Base-by-base conservation (phyloP, 2,329 filamentous ascomycete genomes). In the Aspergillus floridensis region DNA sequence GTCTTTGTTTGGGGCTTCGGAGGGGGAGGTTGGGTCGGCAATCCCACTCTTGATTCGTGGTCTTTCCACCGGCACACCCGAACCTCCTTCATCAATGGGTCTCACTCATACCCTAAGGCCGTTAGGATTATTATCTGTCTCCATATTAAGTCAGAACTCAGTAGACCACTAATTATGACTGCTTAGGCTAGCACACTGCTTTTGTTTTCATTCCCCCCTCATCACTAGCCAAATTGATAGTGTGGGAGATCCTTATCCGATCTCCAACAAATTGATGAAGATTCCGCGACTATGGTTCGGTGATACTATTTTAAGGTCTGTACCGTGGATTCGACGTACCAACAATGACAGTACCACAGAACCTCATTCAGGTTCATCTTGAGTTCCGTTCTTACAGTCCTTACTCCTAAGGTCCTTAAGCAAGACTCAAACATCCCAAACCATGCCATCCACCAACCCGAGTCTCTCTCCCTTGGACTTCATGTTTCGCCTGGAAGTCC, bases 251-350 rank as follows among this genome's bases (percentile, higher is more conserved):
- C 53, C 12, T 31, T 31, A 55, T 32, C 41, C 53, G 41, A 47
- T 46, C n/a, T 14, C 29, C 29, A 44, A 44, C 19, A 14, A 24
- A 26, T 44, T 44, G 19, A 44, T 44, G 38, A 44, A 44, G 38
- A 44, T n/a, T 44, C 38, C 38, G 14, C 12, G 38, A n/a, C 38
- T 44, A 44, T 44, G 38, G 38, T 44, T 44, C 35, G 41, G 21
- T 31, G 47, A 26, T 59, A 47, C 57, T 59, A 59, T 59, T 59
- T 59, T 59, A 56, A 59, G 57, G 52, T 47, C 35, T 21, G 53
- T 51, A 59, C 57, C 57, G 54, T 48, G 52, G 57, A 35, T 24
- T 29, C 10, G 11, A 32, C 5, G 53, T 55, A 55, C 44, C 53
- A 35, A 48, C 47, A 19, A 24, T 55, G 41, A 55, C 53, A 26